Percentiles rank a stretch among this genome's conserved stretches.
Evolutionary conservation across 1,139 yeast genomes (phyloP).

Genomic region (Trichomonascaceae sp.): DNA sequence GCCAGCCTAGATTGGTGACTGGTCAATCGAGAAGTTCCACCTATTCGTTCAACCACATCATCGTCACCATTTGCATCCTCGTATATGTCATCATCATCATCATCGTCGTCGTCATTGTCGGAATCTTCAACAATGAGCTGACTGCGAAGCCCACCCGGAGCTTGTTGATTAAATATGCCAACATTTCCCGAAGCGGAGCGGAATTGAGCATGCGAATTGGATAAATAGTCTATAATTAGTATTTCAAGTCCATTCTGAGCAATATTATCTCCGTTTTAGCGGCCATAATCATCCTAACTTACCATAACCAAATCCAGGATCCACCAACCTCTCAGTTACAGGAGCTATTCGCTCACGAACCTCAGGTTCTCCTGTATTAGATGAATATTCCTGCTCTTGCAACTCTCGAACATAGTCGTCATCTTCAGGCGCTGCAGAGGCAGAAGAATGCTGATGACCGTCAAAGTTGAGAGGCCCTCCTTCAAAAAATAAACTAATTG

Average conservation of each 20-base stretch:
- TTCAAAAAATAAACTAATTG: constrained; percentile 81
- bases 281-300: neutral
- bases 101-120: constrained; percentile 18
- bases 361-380: constrained; percentile 38
- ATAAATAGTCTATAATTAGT: neutral
- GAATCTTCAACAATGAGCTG: constrained; percentile 19
- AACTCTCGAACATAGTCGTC: constrained; percentile 11
- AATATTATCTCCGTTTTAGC: neutral
- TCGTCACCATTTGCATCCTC: constrained; percentile 18
- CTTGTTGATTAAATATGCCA: constrained; percentile 45
- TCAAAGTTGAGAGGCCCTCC: constrained; percentile 46
- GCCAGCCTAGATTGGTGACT: constrained; percentile 71
- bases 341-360: constrained; percentile 78
- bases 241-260: neutral
- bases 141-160: constrained; percentile 12
- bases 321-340: constrained; percentile 73
- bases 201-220: constrained; percentile 5
- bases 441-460: constrained; percentile 22
- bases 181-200: constrained; percentile 1
- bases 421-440: constrained; percentile 4
- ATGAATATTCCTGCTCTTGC: constrained; percentile 14
- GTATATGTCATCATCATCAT: constrained; percentile 18
- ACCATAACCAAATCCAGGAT: constrained; percentile 29
- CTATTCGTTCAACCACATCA: constrained; percentile 20
- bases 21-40: constrained; percentile 34